Evolutionary conservation across 2,329 filamentous ascomycete genomes (phyloP).

Genomic region (Stagonosporopsis chrysanthemi): DNA sequence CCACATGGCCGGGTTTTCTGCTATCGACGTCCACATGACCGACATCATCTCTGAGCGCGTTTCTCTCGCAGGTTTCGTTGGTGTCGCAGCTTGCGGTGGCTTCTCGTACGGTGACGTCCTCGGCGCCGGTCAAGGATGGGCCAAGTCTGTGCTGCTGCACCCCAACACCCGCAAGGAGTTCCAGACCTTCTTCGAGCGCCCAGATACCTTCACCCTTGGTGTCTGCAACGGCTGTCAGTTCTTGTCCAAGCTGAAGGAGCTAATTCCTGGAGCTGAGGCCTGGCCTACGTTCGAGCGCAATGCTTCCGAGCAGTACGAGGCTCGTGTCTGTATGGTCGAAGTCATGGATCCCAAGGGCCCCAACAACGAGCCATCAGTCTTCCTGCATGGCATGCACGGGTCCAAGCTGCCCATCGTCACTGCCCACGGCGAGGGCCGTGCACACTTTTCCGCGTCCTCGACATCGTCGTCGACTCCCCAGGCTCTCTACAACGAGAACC

Average conservation of each 20-base stretch:
- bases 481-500: constrained; percentile 67
- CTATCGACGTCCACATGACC: constrained; percentile 96
- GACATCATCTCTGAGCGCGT: constrained; percentile 81
- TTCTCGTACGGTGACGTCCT: constrained; percentile 95
- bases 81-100: constrained; percentile 92
- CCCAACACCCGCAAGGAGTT: constrained; percentile 78
- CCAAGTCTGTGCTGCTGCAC: constrained; percentile 89
- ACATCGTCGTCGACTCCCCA: constrained; percentile 55
- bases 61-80: constrained; percentile 82
- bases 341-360: constrained; percentile 66
- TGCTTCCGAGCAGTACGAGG: constrained; percentile 87
- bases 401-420: constrained; percentile 84
- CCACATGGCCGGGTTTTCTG: constrained; percentile 86
- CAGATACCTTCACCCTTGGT: constrained; percentile 90
- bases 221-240: constrained; percentile 99
- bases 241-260: constrained; percentile 78
- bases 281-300: constrained; percentile 93
- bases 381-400: constrained; percentile 87
- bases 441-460: constrained; percentile 56
- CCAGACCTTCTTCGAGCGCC: constrained; percentile 81
- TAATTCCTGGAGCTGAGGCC: constrained; percentile 81
- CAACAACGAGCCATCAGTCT: constrained; percentile 68
- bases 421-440: constrained; percentile 90
- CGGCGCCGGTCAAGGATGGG: constrained; percentile 96
- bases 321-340: constrained; percentile 83